phyloP scores from a whole-genome alignment of 2,329 filamentous ascomycete species.

The Pseudogymnoascus sp. region DNA sequence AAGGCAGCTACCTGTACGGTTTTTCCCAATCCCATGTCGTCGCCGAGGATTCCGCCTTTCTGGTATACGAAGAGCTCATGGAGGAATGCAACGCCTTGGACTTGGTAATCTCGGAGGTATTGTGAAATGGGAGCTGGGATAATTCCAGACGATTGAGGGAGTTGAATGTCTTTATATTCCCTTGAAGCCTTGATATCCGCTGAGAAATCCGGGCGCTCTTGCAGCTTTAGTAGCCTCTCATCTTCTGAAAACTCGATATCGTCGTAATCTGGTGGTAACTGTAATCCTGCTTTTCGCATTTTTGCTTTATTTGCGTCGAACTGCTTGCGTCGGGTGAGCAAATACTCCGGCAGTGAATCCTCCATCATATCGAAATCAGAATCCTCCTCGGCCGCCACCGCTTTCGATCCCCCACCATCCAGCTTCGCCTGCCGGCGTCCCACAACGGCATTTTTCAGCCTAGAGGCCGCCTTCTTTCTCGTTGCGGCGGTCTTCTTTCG shows the following conservation, averaged over 20 bases:
- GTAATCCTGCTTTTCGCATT: conserved; percentile 62
- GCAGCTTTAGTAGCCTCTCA: conserved; percentile 51
- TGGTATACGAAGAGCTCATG: conserved; percentile 88
- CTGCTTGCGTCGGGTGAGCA: conserved; percentile 57
- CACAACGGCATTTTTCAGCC: conserved; percentile 33
- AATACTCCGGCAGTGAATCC: conserved; percentile 58
- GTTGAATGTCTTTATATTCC: conserved; percentile 65
- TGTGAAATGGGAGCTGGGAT: conserved; percentile 87
- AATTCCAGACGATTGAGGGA: conserved; percentile 68
- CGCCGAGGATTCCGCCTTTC: conserved; percentile 76
- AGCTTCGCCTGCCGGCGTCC: conserved; percentile 19
- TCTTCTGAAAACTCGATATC: conserved; percentile 71
- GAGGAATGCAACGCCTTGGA: conserved; percentile 76
- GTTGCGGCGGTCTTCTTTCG: conserved; percentile 44
- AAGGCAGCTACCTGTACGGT: conserved; percentile 95
- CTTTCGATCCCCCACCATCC: conserved; percentile 20
- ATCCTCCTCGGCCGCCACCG: conserved; percentile 22
- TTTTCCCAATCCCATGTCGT: conserved; percentile 97
- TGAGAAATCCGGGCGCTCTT: conserved; percentile 65
- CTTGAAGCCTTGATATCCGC: conserved; percentile 55
- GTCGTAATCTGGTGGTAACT: conserved; percentile 69
- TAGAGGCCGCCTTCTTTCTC: conserved; percentile 38
- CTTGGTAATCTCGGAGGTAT: conserved; percentile 86
- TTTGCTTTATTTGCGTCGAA: conserved; percentile 56
- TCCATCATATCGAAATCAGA: conserved; percentile 25